Evolutionary conservation across 2,329 filamentous ascomycete species (phyloP).

Genomic region (Monosporascus sp.): DNA sequence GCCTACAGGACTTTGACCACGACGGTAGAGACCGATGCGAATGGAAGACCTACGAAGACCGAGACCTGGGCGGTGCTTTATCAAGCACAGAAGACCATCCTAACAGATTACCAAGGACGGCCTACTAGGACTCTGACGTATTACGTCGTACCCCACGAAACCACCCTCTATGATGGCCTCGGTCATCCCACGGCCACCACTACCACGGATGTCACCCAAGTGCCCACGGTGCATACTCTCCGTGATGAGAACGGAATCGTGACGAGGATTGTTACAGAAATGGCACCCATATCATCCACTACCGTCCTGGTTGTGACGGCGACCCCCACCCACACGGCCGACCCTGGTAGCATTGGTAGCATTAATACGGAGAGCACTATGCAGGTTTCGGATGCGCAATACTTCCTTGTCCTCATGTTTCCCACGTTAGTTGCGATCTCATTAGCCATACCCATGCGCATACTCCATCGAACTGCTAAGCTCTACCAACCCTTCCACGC

Average conservation of each 20-base stretch:
- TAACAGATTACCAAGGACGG: conserved; percentile 15
- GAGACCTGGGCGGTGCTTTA: background rate
- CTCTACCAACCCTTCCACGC: conserved; percentile 39
- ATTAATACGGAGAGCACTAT: conserved; percentile 8
- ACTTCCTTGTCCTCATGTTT: conserved; percentile 32
- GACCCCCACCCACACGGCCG: conserved; percentile 9
- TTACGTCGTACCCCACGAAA: conserved; percentile 7
- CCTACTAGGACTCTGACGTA: conserved; percentile 16
- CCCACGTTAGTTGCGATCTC: conserved; percentile 30
- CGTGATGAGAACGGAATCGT: conserved; percentile 11
- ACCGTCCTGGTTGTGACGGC: conserved; percentile 7
- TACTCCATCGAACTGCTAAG: conserved; percentile 31
- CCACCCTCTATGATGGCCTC: conserved; percentile 10
- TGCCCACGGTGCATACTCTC: conserved; percentile 6
- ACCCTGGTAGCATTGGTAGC: conserved; percentile 1
- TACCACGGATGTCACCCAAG: conserved; percentile 11
- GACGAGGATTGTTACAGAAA: conserved; percentile 11
- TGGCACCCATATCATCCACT: conserved; percentile 15
- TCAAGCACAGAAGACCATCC: conserved; percentile 8
- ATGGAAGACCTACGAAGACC: conserved; percentile 15
- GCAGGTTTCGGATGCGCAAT: conserved; percentile 24
- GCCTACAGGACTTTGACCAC: conserved; percentile 3
- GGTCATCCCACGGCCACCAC: conserved; percentile 15
- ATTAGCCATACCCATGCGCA: conserved; percentile 31
- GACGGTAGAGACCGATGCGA: conserved; percentile 3